phyloP scores from a whole-genome alignment of 116 monocot genomes.

The Trichopus zeylanicus region DNA sequence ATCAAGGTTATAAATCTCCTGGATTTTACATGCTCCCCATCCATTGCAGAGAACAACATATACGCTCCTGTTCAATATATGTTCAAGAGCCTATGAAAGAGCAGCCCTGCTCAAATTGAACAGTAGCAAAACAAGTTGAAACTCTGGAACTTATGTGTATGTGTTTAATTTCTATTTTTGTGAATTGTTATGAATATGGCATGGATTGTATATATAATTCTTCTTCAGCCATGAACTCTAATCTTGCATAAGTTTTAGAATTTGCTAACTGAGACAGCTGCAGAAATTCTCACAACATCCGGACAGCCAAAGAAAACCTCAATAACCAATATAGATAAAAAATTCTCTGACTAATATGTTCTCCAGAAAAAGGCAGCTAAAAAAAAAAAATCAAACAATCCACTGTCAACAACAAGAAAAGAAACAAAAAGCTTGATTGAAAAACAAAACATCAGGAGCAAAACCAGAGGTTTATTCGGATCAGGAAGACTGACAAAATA shows the following conservation, averaged over 20 bases:
- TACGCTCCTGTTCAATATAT: not conserved
- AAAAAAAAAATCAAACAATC: too few relatives aligned
- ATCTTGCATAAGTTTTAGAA: not conserved
- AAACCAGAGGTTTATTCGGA: too few relatives aligned
- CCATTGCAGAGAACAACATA: not conserved
- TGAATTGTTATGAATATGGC: not conserved
- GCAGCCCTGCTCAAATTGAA: not conserved
- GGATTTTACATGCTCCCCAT: not conserved
- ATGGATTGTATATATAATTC: not conserved
- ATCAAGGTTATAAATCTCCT: slow-evolving; percentile 37
- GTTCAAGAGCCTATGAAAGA: not conserved
- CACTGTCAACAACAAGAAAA: too few relatives aligned
- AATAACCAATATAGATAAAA: too few relatives aligned
- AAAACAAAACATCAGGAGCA: too few relatives aligned
- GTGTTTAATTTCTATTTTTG: not conserved
- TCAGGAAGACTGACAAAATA: too few relatives aligned
- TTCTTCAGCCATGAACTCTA: not conserved
- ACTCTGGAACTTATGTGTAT: not conserved
- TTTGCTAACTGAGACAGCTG: not conserved
- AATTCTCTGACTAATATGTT: too few relatives aligned
- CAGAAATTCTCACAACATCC: too few relatives aligned
- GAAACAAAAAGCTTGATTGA: too few relatives aligned
- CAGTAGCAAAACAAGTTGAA: not conserved
- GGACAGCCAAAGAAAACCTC: too few relatives aligned
- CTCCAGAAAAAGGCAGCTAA: too few relatives aligned